Evolutionary conservation across 1,139 yeast genomes (phyloP).

Genomic region (Saccharomyces hybrid): DNA sequence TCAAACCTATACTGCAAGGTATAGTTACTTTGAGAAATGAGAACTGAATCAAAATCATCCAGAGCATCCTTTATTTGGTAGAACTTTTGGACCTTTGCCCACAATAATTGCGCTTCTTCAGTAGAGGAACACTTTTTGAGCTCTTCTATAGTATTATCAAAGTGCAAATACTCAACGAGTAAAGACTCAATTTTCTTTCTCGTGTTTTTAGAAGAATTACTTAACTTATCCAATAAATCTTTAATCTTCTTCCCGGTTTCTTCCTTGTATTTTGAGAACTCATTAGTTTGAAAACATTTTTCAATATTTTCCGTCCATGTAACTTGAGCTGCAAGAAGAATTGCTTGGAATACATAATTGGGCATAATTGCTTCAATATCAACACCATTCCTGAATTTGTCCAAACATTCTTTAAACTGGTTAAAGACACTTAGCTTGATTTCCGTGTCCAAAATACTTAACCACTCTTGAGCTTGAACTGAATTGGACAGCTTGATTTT

Average conservation of each 20-base stretch:
- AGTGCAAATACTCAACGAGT: slow-evolving; percentile 62
- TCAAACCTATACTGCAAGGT: slow-evolving; percentile 66
- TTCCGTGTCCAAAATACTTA: slow-evolving; percentile 49
- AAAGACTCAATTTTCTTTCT: slow-evolving; percentile 49
- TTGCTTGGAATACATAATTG: slow-evolving; percentile 50
- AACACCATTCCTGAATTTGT: slow-evolving; percentile 13
- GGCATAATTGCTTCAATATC: slow-evolving; percentile 11
- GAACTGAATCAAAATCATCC: slow-evolving; percentile 35
- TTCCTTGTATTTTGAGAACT: slow-evolving; percentile 10
- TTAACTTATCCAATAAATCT: not conserved
- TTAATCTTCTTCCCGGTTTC: not conserved
- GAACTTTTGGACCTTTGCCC: slow-evolving; percentile 53
- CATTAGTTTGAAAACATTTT: slow-evolving; percentile 9
- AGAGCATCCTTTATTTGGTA: slow-evolving; percentile 30
- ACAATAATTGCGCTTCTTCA: slow-evolving; percentile 30
- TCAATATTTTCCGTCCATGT: slow-evolving; percentile 47
- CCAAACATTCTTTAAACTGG: slow-evolving; percentile 30
- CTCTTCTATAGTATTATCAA: slow-evolving; percentile 37
- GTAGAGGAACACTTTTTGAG: slow-evolving; percentile 22
- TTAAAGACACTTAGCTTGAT: slow-evolving; percentile 43
- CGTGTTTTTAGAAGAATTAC: not conserved
- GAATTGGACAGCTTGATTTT: slow-evolving; percentile 38
- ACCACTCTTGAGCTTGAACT: slow-evolving; percentile 42
- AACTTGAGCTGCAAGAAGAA: slow-evolving; percentile 51
- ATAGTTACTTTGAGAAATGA: slow-evolving; percentile 47